Evolutionary conservation across 2,329 filamentous ascomycete species (phyloP).

Genomic region (Triangularia verruculosa): DNA sequence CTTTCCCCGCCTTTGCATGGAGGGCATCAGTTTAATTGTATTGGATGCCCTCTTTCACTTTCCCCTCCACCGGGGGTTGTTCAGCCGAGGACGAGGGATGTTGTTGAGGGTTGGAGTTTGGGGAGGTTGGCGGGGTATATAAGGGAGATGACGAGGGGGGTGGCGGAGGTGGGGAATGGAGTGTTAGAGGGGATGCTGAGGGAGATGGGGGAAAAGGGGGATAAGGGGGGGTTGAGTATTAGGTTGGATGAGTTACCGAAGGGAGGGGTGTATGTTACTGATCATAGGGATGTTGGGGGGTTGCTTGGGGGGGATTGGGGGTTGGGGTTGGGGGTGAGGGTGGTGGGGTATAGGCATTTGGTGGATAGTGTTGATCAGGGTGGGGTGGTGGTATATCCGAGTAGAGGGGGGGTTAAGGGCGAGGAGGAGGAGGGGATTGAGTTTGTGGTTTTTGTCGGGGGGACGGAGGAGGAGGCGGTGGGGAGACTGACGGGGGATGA

Average conservation of each 20-base stretch:
- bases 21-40: conserved; percentile 35
- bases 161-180: conserved; percentile 29
- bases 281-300: conserved; percentile 38
- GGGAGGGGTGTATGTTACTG: conserved; percentile 35
- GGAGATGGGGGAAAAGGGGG: conserved; percentile 34
- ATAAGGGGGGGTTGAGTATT: conserved; percentile 36
- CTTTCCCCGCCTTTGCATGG: conserved; percentile 31
- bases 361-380: conserved; percentile 32
- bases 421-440: conserved; percentile 35
- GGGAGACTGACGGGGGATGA: conserved; percentile 32
- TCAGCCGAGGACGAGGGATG: conserved; percentile 28
- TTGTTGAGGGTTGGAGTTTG: conserved; percentile 37
- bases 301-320: conserved; percentile 29
- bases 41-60: conserved; percentile 26
- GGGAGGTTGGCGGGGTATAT: conserved; percentile 36
- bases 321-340: conserved; percentile 38
- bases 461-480: conserved; percentile 24
- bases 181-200: conserved; percentile 31
- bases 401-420: conserved; percentile 36
- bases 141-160: conserved; percentile 36
- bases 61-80: conserved; percentile 20
- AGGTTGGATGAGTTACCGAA: conserved; percentile 37
- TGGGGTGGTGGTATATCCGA: conserved; percentile 33
- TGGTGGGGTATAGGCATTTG: conserved; percentile 32
- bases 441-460: conserved; percentile 32